Base-by-base conservation (phyloP, 1,139 yeast genomes). In the Candida frijolesensis region DNA sequence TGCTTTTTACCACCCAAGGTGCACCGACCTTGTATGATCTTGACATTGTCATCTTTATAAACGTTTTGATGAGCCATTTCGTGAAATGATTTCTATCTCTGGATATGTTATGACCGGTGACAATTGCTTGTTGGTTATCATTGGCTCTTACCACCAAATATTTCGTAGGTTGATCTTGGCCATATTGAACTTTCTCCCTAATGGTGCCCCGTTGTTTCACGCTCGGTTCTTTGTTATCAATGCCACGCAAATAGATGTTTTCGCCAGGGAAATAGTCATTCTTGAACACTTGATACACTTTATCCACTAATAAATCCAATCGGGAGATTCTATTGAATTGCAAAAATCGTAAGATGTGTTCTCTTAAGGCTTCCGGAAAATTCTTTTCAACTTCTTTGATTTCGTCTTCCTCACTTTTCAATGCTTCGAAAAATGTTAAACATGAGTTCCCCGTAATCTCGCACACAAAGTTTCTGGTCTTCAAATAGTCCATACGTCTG, bases 381-480 rank as follows among this genome's bases (percentile, higher is more conserved):
- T 83, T 82, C 54, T 79, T 76, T 60, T 91, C 96, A 51, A 92
- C 91, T 54, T 82, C 85, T 54, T 75, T 74, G 61, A 86, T 82
- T 65, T 87, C 94, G 54, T 76, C 78, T 46, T 58, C 58, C 70
- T 94, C 99, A 57, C 89, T 84, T 52, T 84, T 83, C 45, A 82
- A 75, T 0, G 99, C 99, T 62, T 94, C 96, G 65, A 91, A 91
- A 65, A 83, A 94, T 0, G 97, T 89, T 51, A 92, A 76, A 61
- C 96, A 87, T 16, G 97, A 87, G 61, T 91, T 90, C 25, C 99
- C 99, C 0, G 97, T 90, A 50, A 94, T 87, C 71, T 94, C 99
- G 71, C 98, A 94, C 6, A 91, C 96, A 70, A 94, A 94, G 65
- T 89, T 87, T 57, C 84, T 83, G 53, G 84, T 80, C 55, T 78